These are phyloP conservation scores for Penicillium psychrofluorescens DNA, from an alignment of 495 filamentous ascomycete species.

Conservation along the genomic window DNA sequence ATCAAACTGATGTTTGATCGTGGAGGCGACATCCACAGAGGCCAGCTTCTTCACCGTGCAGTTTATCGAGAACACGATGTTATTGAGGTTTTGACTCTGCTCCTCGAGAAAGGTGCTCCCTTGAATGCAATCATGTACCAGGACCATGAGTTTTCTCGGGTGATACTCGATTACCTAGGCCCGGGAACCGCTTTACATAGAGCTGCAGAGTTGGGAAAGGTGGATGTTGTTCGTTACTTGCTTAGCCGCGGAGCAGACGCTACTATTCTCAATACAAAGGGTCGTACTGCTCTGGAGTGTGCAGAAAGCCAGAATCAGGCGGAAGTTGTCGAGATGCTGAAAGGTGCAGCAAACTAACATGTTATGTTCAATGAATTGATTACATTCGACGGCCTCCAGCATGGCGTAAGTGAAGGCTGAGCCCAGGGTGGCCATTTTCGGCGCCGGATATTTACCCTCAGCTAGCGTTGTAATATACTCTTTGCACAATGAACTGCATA, in stretches of 20 bases:
- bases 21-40: slow-evolving; percentile 13
- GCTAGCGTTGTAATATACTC: too few species aligned
- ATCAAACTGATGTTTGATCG: slow-evolving; percentile 8
- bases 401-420: too few species aligned
- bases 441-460: too few species aligned
- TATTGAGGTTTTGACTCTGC: slow-evolving; percentile 9
- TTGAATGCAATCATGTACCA: slow-evolving; percentile 10
- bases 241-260: background rate
- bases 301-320: background rate
- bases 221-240: slow-evolving; percentile 2
- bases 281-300: slow-evolving; percentile 3
- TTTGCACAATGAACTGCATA: too few species aligned
- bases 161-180: background rate
- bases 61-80: slow-evolving; percentile 7
- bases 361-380: too few species aligned
- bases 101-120: slow-evolving; percentile 5
- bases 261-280: slow-evolving; percentile 1
- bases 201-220: background rate
- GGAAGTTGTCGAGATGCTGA: background rate
- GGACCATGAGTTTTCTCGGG: slow-evolving; percentile 6
- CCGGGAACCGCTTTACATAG: slow-evolving; percentile 1
- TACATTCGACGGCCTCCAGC: too few species aligned
- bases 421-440: too few species aligned
- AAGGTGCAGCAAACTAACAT: too few species aligned
- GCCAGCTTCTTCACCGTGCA: slow-evolving; percentile 14